These are phyloP conservation scores for Corynascus novoguineensis DNA, from an alignment of 495 filamentous ascomycete genomes.

Conservation along the genomic window DNA sequence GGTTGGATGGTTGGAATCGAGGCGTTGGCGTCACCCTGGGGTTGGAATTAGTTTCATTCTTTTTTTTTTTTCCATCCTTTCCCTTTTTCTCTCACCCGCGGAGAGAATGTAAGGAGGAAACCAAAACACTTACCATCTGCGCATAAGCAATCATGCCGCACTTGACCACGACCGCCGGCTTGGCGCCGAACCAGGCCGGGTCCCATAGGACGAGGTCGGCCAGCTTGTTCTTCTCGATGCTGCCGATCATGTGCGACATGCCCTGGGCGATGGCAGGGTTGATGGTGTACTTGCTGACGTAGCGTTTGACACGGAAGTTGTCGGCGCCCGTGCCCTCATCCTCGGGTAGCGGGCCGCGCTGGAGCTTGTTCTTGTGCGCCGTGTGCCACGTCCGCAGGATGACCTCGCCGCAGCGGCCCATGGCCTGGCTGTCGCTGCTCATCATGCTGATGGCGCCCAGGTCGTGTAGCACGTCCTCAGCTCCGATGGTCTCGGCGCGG, in stretches of 20 bases:
- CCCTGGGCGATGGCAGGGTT: conserved; percentile 94
- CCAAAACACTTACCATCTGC: conserved; percentile 62
- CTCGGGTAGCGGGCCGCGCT: conserved; percentile 70
- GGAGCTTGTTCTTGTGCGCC: conserved; percentile 93
- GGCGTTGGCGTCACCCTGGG: conserved; percentile 90
- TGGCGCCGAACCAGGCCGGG: conserved; percentile 79
- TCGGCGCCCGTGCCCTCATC: conserved; percentile 80
- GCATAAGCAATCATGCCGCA: conserved; percentile 79
- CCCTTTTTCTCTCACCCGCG: too few species aligned
- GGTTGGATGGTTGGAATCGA: conserved; percentile 90
- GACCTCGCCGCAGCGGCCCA: conserved; percentile 96
- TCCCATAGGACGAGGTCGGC: conserved; percentile 91
- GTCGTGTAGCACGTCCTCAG: conserved; percentile 95
- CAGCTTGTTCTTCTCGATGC: conserved; percentile 82
- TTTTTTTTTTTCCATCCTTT: too few species aligned
- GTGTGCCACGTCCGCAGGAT: conserved; percentile 96
- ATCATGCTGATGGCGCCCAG: conserved; percentile 98
- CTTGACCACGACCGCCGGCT: conserved; percentile 80
- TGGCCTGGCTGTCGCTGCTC: conserved; percentile 93
- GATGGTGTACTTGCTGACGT: conserved; percentile 95
- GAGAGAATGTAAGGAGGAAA: background rate
- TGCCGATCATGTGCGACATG: conserved; percentile 85
- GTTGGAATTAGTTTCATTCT: too few species aligned
- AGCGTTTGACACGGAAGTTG: conserved; percentile 89
- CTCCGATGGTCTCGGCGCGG: conserved; percentile 91